Percentiles rank a stretch among this genome's conserved stretches.
These are phyloP conservation scores for Clarireedia hainanense DNA, from an alignment of 2,329 filamentous ascomycete genomes.

Conservation along the genomic window DNA sequence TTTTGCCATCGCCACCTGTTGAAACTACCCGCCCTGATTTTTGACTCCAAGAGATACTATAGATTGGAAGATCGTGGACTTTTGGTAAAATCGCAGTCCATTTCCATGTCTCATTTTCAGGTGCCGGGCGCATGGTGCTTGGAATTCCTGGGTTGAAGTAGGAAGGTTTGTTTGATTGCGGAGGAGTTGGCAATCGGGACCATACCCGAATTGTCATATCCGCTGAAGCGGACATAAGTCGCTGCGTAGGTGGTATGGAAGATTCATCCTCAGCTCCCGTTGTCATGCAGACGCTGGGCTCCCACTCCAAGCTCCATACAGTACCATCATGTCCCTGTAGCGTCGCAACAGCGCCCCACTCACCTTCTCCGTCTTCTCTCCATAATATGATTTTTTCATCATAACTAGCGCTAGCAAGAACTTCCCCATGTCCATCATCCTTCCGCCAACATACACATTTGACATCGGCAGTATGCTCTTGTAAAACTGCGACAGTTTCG, in stretches of 20 bases:
- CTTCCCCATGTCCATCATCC: conserved; percentile 53
- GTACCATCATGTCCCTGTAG: conserved; percentile 76
- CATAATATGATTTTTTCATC: conserved; percentile 87
- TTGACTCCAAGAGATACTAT: conserved; percentile 77
- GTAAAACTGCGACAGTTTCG: conserved; percentile 90
- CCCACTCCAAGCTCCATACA: conserved; percentile 83
- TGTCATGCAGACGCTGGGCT: conserved; percentile 32
- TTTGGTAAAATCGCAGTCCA: conserved; percentile 69
- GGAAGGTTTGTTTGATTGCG: conserved; percentile 24
- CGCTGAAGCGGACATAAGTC: conserved; percentile 78
- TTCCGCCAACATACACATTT: conserved; percentile 93
- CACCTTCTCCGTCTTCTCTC: conserved; percentile 72
- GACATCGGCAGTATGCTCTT: conserved; percentile 91
- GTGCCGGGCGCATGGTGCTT: conserved; percentile 74
- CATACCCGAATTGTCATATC: conserved; percentile 76
- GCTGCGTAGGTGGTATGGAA: conserved; percentile 37
- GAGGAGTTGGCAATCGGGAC: conserved; percentile 42
- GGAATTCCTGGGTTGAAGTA: conserved; percentile 53
- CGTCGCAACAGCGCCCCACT: conserved; percentile 85
- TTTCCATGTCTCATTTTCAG: conserved; percentile 74
- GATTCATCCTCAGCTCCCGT: conserved; percentile 27
- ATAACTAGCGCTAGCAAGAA: conserved; percentile 86
- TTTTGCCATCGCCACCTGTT: conserved; percentile 75
- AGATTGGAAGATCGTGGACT: conserved; percentile 73
- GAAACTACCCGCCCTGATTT: conserved; percentile 74